Evolutionary conservation across 768 basidiomycete species (phyloP).

Genomic region (Pisolithus sp.): DNA sequence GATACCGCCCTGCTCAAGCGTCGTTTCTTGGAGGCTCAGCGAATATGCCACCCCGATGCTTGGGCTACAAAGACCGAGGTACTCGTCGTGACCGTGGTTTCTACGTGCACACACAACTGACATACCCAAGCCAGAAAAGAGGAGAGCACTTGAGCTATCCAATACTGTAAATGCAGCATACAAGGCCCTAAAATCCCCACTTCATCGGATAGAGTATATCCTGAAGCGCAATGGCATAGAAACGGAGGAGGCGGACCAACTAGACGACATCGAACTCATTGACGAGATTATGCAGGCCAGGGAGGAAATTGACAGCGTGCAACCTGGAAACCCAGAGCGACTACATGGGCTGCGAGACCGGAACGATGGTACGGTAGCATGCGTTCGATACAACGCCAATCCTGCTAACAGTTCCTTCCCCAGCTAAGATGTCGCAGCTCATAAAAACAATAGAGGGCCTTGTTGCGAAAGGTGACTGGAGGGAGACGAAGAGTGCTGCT

Average conservation of each 20-base stretch:
- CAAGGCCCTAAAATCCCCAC: constrained; percentile 62
- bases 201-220: constrained; percentile 77
- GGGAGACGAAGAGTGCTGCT: constrained; percentile 47
- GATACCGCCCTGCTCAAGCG: constrained; percentile 54
- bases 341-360: constrained; percentile 45
- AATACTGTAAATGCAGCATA: constrained; percentile 81
- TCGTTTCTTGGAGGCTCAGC: constrained; percentile 67
- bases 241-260: constrained; percentile 62
- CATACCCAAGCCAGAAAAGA: constrained; percentile 17
- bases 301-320: constrained; percentile 59
- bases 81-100: constrained; percentile 8
- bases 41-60: constrained; percentile 79
- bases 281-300: constrained; percentile 72
- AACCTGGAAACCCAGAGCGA: constrained; percentile 41
- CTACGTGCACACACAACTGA: constrained; percentile 5
- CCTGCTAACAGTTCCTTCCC: neutral
- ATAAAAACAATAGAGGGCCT: constrained; percentile 41
- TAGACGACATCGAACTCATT: constrained; percentile 67
- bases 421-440: constrained; percentile 49
- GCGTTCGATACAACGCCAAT: neutral
- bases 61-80: constrained; percentile 69
- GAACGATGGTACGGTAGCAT: constrained; percentile 47
- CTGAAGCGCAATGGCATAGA: constrained; percentile 53
- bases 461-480: constrained; percentile 52
- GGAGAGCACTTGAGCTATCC: constrained; percentile 39